phyloP scores from a whole-genome alignment of 306 rosid genomes.

The Cicer bijugum region DNA sequence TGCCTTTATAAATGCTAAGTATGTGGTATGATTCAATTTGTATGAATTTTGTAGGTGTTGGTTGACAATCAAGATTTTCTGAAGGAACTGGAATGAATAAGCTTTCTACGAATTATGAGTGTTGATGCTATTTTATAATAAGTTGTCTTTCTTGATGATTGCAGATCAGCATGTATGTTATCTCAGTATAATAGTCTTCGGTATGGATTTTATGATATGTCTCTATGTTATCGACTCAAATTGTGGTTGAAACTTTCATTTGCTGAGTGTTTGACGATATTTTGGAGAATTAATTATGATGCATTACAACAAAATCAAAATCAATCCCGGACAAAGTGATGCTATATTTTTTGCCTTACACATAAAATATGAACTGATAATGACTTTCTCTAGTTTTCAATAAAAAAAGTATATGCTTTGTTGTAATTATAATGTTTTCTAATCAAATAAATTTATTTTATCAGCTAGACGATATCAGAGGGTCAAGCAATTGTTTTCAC shows the following conservation, averaged over 20 bases:
- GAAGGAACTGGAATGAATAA: constrained; percentile 70
- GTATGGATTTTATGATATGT: constrained; percentile 9
- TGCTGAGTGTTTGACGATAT: background rate
- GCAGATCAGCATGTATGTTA: background rate
- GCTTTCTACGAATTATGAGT: background rate
- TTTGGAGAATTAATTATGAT: background rate
- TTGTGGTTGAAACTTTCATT: constrained; percentile 5
- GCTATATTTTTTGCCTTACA: background rate
- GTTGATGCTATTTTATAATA: constrained; percentile 46
- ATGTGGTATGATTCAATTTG: constrained; percentile 35
- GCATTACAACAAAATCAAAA: background rate
- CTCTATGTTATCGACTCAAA: constrained; percentile 20
- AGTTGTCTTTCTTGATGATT: constrained; percentile 25
- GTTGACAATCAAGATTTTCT: constrained; percentile 89
- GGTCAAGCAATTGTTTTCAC: no score
- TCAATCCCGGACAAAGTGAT: background rate
- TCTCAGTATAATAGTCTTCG: background rate
- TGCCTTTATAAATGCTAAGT: constrained; percentile 17
- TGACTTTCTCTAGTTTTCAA: background rate
- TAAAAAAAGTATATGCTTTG: no score
- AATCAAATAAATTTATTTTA: no score
- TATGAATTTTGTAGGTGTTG: constrained; percentile 63
- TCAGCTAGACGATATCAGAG: no score
- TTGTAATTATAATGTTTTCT: no score
- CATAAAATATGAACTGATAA: background rate